Base-by-base conservation (phyloP, 139 green algal genomes). In the Ettlia oleoabundans region DNA sequence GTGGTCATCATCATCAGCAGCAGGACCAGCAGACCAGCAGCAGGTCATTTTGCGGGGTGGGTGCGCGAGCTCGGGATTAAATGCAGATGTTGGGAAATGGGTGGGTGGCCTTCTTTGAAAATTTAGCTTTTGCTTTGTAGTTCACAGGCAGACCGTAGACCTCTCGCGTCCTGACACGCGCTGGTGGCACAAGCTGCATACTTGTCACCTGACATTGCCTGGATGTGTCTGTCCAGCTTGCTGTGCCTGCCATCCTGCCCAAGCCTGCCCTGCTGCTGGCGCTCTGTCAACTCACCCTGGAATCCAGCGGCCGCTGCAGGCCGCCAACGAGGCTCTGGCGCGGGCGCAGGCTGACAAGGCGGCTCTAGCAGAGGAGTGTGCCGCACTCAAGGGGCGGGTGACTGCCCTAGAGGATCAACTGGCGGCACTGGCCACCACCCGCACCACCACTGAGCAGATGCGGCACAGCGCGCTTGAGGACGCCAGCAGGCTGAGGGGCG, bases 391-490 rank as follows among this genome's bases (percentile, higher is more conserved):
- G 43, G 84, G 85, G 13, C 24, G 55, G 15, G 75, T 86, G 24
- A 75, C 35, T 15, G 80, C 72, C 9, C 43, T 81, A 52, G 82
- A 71, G 61, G 69, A 82, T 33, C 42, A 71, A 43, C 40, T 86
- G 33, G 40, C 43, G 8, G 63, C 66, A 0, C 15, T 84, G 65
- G 80, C 78, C 33, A 41, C 58, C 2, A n/a, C 52, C 47, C 58
- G 42, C 9, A 69, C 69, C 33, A 82, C 15, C 55, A 78, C 33
- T 3, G 80, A 86, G 71, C 35, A 65, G 40, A 51, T 41, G 61
- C 58, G 84, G 35, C 28, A 53, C 47, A 47, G 41, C n/a, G 86
- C 77, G 1, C 51, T 74, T 47, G 85, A 86, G 69, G 80, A 88
- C 15, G 65, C 78, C 28, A 76, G 63, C 52, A 40, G 84, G 40